These are phyloP conservation scores for Phalaenopsis equestris DNA, from an alignment of 106 monocot species.

Conservation along the genomic window DNA sequence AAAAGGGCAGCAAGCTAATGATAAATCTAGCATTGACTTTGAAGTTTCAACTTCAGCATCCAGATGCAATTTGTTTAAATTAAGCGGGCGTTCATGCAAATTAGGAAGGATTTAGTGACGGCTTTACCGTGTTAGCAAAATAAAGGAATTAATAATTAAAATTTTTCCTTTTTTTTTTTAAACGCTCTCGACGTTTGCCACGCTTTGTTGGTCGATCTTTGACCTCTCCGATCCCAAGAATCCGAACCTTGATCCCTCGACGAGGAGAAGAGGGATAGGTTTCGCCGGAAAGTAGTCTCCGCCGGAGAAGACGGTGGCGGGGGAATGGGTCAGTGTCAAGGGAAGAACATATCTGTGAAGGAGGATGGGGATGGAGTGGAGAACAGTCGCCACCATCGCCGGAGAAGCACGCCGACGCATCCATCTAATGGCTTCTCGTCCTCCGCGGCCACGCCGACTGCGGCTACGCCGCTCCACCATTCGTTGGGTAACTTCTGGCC, in stretches of 20 bases:
- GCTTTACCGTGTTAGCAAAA: too few relatives aligned
- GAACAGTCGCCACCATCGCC: not conserved
- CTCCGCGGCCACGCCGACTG: not conserved
- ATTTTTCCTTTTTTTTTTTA: not conserved
- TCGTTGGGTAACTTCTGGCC: slow-evolving; percentile 16
- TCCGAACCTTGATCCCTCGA: not conserved
- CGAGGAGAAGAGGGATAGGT: not conserved
- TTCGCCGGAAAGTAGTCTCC: not conserved
- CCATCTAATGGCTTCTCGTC: not conserved
- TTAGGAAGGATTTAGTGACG: too few relatives aligned
- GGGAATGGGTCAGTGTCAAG: slow-evolving; percentile 23
- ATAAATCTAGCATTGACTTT: too few relatives aligned
- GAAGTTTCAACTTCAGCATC: too few relatives aligned
- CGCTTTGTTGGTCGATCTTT: slow-evolving; percentile 9
- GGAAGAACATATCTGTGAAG: slow-evolving; percentile 20
- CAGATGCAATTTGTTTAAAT: too few relatives aligned
- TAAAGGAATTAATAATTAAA: too few relatives aligned
- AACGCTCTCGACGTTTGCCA: not conserved
- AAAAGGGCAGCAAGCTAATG: too few relatives aligned
- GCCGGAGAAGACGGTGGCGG: slow-evolving; percentile 2
- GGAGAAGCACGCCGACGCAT: not conserved
- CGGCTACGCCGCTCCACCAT: slow-evolving; percentile 12
- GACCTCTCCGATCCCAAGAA: not conserved
- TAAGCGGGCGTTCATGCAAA: too few relatives aligned
- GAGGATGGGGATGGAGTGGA: slow-evolving; percentile 2